Percentiles rank a stretch among this genome's conserved stretches.
These are phyloP conservation scores for Wickerhamomyces queroliae DNA, from an alignment of 805 yeast species.

Conservation along the genomic window DNA sequence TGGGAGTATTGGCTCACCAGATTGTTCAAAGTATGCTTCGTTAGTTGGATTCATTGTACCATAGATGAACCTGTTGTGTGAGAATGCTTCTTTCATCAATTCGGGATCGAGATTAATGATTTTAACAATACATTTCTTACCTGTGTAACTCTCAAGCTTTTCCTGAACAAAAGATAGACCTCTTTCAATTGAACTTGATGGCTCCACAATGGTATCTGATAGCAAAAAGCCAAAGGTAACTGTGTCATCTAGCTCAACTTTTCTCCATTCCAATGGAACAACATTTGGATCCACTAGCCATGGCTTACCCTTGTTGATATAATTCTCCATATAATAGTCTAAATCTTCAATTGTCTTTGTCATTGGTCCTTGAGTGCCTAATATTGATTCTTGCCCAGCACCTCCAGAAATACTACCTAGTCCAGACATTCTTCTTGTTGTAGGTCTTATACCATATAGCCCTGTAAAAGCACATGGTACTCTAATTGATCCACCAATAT, in stretches of 20 bases:
- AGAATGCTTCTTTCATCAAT: constrained; percentile 47
- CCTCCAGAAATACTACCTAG: constrained; percentile 22
- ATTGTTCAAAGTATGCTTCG: constrained; percentile 42
- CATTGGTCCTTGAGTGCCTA: constrained; percentile 67
- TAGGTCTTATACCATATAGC: constrained; percentile 54
- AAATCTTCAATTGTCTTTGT: constrained; percentile 60
- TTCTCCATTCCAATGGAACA: constrained; percentile 34
- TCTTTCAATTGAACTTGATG: constrained; percentile 58
- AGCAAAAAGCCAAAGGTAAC: constrained; percentile 55
- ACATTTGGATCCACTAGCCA: constrained; percentile 43
- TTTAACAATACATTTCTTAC: constrained; percentile 37
- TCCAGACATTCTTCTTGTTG: constrained; percentile 40
- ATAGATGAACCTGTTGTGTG: constrained; percentile 50
- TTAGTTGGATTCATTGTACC: constrained; percentile 53
- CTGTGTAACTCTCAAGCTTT: constrained; percentile 34
- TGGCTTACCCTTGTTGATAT: constrained; percentile 49
- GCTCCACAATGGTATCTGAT: constrained; percentile 63
- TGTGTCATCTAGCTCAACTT: constrained; percentile 29
- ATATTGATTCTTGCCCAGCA: constrained; percentile 47
- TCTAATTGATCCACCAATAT: constrained; percentile 68
- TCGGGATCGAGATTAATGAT: constrained; percentile 48
- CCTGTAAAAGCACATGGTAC: constrained; percentile 65
- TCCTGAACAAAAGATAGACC: constrained; percentile 46
- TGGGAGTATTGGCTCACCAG: constrained; percentile 68
- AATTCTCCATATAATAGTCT: constrained; percentile 59